phyloP scores from a whole-genome alignment of 495 filamentous ascomycete species.

The Polyplosphaeria fusca region DNA sequence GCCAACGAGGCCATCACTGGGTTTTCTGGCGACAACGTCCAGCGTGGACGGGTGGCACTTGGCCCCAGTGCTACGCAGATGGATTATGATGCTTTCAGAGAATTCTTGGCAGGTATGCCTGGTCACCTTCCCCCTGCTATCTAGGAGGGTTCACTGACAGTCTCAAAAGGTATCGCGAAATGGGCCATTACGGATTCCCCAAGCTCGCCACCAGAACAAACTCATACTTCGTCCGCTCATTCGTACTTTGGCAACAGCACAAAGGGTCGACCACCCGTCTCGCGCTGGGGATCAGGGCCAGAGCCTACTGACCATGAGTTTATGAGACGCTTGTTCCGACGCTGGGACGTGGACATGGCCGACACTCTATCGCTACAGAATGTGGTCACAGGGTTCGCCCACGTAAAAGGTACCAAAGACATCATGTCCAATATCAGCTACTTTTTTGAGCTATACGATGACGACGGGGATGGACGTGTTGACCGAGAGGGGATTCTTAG shows the following conservation, averaged over 20 bases:
- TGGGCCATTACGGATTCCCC: constrained; percentile 88
- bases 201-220: constrained; percentile 54
- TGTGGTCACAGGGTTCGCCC: constrained; percentile 84
- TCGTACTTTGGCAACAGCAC: constrained; percentile 57
- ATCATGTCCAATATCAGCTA: constrained; percentile 97
- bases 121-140: no score
- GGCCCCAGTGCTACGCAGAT: constrained; percentile 85
- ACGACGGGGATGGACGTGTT: constrained; percentile 86
- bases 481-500: constrained; percentile 93
- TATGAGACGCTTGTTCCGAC: constrained; percentile 79
- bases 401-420: constrained; percentile 85
- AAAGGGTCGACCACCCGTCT: constrained; percentile 49
- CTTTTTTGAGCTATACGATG: constrained; percentile 96
- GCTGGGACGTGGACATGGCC: constrained; percentile 77
- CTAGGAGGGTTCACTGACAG: no score
- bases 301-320: constrained; percentile 96
- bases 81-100: constrained; percentile 94
- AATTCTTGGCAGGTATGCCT: constrained; percentile 71
- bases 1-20: constrained; percentile 48
- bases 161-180: constrained; percentile 65
- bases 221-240: constrained; percentile 50
- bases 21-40: constrained; percentile 50
- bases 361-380: constrained; percentile 80
- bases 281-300: constrained; percentile 71
- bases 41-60: constrained; percentile 81